Evolutionary conservation across 352 stramenopile genomes (phyloP), one percentile per base, ranked within the genome.

Genomic region (Phytophthora pseudosyringae): DNA sequence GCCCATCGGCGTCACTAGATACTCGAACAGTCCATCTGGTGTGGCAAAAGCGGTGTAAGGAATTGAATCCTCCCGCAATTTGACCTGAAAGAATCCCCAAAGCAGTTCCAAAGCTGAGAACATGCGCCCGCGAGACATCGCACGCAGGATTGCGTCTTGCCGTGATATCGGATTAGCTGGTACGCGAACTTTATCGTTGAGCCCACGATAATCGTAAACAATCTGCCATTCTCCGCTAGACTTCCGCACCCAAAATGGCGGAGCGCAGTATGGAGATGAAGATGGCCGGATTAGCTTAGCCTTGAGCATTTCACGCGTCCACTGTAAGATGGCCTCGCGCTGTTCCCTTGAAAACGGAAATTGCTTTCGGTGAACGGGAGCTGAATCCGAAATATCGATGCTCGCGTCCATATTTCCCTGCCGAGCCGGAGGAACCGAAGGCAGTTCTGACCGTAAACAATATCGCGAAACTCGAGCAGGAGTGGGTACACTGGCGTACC

Each of bases 1-100:
- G 5, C 58, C 58, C 58, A 59, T 59, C 9, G 38, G 46, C 3
- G 57, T 59, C 13, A 53, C 46, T 10, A 65, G 10, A 11, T 65
- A 59, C 21, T 65, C 48, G 25, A 52, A 58, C 9, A 65, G 21
- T 3, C 58, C 47, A n/a, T 53, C 47, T 10, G 58, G 47, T 0
- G 47, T 53, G 3, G 56, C 28, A 36, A 57, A 57, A 9, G 44
- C 44, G 28, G 56, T 64, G 18, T 31, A 64, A 6, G 48, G 58
- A 3, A 65, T 65, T 2, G 33, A 55, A 8, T 50, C 6, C 18
- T 64, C 56, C 1, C 7, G 25, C 18, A 50, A 28, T 9, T 41
- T 39, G 5, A 64, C 56, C 25, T 57, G 56, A 15, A 51, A 64
- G 21, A 64, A 50, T 6, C 56, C 56, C 45, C 46, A 64, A 8